Evolutionary conservation across 352 stramenopile species (phyloP).

Genomic region (Thalassiosira hispida): DNA sequence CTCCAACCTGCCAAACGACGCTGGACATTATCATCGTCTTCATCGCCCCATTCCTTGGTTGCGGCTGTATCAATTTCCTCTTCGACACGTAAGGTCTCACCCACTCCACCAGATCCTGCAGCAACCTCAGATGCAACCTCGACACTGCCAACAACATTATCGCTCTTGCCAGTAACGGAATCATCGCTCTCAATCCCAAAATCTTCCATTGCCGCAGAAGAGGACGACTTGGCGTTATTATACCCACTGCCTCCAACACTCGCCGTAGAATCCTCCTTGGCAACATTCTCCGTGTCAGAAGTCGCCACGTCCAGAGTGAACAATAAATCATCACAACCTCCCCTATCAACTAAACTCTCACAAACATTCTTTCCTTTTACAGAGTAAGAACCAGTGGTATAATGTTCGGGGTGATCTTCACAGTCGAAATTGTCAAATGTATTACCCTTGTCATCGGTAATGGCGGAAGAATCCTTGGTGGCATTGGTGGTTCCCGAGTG

Average conservation of each 20-base stretch:
- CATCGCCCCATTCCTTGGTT: not conserved
- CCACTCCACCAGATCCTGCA: not conserved
- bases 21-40: not conserved
- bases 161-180: not conserved
- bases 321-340: no score
- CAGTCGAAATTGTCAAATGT: not conserved
- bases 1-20: not conserved
- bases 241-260: no score
- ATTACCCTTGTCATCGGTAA: not conserved
- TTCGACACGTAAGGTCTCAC: not conserved
- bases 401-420: not conserved
- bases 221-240: no score
- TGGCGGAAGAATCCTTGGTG: not conserved
- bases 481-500: no score
- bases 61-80: not conserved
- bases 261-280: no score
- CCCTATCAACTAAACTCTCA: no score
- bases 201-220: no score
- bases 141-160: not conserved
- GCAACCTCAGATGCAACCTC: not conserved
- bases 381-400: not conserved
- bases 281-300: no score
- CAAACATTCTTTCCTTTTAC: not conserved
- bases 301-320: no score
- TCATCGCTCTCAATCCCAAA: no score